phyloP scores from a whole-genome alignment of 2,329 filamentous ascomycete species.

The Mariannaea sp. region DNA sequence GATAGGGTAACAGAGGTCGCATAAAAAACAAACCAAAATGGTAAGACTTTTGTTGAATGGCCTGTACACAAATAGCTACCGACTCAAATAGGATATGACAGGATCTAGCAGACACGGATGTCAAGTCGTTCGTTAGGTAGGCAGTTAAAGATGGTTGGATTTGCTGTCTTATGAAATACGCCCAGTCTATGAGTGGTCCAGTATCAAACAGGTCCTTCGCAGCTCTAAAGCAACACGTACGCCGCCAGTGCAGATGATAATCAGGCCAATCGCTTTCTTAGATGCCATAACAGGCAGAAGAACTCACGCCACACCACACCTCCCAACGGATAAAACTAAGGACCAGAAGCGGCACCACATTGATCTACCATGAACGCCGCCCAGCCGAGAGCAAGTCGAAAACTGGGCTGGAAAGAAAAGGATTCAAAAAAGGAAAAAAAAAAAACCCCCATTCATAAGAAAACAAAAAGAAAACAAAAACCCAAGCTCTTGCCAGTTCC shows the following conservation, averaged over 20 bases:
- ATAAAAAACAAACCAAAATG: background rate
- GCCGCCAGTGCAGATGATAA: conserved; percentile 16
- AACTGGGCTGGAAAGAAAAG: background rate
- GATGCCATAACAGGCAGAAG: conserved; percentile 7
- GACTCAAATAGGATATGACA: too few species aligned
- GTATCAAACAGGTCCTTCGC: conserved; percentile 6
- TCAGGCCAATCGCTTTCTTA: background rate
- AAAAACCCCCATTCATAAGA: background rate
- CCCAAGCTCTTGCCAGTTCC: too few species aligned
- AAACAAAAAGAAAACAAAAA: too few species aligned
- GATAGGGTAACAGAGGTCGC: conserved; percentile 31
- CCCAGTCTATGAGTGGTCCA: conserved; percentile 25
- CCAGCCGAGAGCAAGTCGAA: conserved; percentile 2
- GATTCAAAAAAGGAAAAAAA: conserved; percentile 14
- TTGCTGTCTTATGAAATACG: conserved; percentile 17
- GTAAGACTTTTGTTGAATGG: background rate
- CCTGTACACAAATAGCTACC: background rate
- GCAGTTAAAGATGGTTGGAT: conserved; percentile 18
- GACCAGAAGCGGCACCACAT: conserved; percentile 15
- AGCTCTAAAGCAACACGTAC: conserved; percentile 11
- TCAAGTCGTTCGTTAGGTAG: background rate
- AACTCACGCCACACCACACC: too few species aligned
- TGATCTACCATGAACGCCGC: conserved; percentile 33
- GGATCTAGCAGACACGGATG: too few species aligned
- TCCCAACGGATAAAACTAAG: background rate